Base-by-base conservation (phyloP, 495 filamentous ascomycete species). In the Pyrenopolyporus hunteri region DNA sequence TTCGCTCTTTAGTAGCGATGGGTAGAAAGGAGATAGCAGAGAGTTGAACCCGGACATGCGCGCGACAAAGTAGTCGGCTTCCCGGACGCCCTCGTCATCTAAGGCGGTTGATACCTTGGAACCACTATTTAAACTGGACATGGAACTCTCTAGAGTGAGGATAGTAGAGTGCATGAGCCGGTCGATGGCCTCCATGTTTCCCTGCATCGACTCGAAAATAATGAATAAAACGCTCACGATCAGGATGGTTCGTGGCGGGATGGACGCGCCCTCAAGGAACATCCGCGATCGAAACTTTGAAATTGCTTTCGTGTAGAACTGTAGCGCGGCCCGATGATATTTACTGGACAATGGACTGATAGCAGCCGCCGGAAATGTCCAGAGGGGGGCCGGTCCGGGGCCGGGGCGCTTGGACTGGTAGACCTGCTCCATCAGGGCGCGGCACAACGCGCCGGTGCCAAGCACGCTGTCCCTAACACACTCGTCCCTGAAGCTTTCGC, bases 401-500 rank as follows among this genome's bases (percentile, higher is more conserved):
- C 20, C 28, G 2, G 19, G 33, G n/a, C 13, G 28, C 11, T 14
- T 25, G 19, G 44, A 7, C 4, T 43, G 10, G 4, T 62, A 10
- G 7, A 14, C 19, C 14, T 61, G 48, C 8, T 37, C 45, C 42
- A 49, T 37, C 25, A 66, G 28, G 10, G 63, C 57, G 1, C 53
- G 51, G 20, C 50, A 42, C 16, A 66, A 17, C 1, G 57, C 63
- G 4, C 57, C 57, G 10, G 56, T 62, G 5, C 50, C 63, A n/a
- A 61, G 63, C 2, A 66, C 51, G 16, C 50, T 35, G 29, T 66
- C 57, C 6, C 57, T 50, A 6, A 66, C 51, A 32, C 63, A 62
- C 20, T 66, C 63, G 17, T 66, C 63, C 11, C 46, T 19, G 4
- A 51, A 29, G 50, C 57, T 66, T 39, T 66, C 63, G 19, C 63